A percentile compares a stretch with the other conserved stretches of the same genome.
phyloP scores from a whole-genome alignment of 441 rosid genomes.

The Aquilaria agallochum region DNA sequence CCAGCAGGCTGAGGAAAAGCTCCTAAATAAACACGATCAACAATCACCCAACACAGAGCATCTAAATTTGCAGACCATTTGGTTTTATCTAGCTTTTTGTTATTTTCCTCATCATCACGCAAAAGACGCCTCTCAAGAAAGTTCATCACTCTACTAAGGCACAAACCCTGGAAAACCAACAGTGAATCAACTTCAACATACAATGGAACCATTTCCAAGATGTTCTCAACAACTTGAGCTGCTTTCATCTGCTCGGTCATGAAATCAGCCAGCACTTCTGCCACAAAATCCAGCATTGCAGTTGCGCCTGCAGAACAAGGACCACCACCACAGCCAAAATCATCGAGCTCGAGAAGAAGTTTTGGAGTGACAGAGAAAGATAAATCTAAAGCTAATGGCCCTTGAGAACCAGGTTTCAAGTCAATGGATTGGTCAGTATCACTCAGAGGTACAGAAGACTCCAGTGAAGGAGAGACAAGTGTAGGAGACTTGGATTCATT shows the following conservation, averaged over 20 bases:
- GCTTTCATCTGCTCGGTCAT: constrained; percentile 89
- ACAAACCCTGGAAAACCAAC: constrained; percentile 77
- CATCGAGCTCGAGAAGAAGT: constrained; percentile 67
- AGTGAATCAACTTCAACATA: constrained; percentile 69
- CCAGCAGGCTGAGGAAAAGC: constrained; percentile 90
- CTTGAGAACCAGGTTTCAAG: constrained; percentile 45
- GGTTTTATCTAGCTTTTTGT: constrained; percentile 85
- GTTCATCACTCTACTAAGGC: constrained; percentile 86
- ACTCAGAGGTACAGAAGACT: constrained; percentile 42
- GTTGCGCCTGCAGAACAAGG: constrained; percentile 90
- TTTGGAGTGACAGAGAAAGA: constrained; percentile 45
- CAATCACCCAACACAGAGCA: constrained; percentile 95
- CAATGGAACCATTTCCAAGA: constrained; percentile 68
- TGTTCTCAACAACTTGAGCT: constrained; percentile 54
- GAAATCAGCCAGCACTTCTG: constrained; percentile 83
- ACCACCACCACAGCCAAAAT: constrained; percentile 85
- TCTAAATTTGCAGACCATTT: constrained; percentile 97
- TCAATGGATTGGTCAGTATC: constrained; percentile 57
- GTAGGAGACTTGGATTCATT: constrained; percentile 54
- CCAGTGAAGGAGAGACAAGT: constrained; percentile 58
- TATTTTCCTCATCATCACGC: constrained; percentile 99
- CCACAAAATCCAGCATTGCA: constrained; percentile 75
- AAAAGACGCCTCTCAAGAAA: constrained; percentile 97
- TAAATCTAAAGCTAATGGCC: constrained; percentile 34
- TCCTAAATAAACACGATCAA: constrained; percentile 98